Conservation (phyloP, 2,329 filamentous ascomycete species). For the Trichoderma simmonsii region DNA sequence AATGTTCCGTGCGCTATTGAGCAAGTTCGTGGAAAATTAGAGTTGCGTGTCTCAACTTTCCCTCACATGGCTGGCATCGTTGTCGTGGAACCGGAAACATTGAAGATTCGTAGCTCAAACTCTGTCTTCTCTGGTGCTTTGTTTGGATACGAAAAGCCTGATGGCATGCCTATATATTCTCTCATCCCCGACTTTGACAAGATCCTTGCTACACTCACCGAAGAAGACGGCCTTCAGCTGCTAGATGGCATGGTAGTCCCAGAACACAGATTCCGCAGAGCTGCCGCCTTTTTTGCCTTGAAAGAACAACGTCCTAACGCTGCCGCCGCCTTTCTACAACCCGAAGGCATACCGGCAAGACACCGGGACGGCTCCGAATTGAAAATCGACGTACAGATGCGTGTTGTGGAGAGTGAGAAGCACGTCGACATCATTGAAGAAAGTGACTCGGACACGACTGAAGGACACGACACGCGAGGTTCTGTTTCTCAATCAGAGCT, state of each 20-base stretch:
- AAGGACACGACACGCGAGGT: conserved; percentile 39
- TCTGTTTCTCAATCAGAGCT: conserved; percentile 63
- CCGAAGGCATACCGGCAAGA: conserved; percentile 77
- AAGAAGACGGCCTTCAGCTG: conserved; percentile 80
- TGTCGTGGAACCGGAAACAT: conserved; percentile 74
- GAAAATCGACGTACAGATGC: conserved; percentile 93
- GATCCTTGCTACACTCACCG: conserved; percentile 74
- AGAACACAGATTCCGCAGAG: conserved; percentile 91
- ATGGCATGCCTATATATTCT: conserved; percentile 74
- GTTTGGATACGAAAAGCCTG: conserved; percentile 82
- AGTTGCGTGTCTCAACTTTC: conserved; percentile 86
- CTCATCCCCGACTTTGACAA: conserved; percentile 86
- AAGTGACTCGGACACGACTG: conserved; percentile 43
- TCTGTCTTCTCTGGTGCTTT: conserved; percentile 89
- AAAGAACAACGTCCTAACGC: conserved; percentile 80
- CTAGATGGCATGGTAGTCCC: conserved; percentile 95
- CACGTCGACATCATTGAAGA: conserved; percentile 59
- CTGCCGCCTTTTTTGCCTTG: conserved; percentile 77
- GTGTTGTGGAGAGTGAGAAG: conserved; percentile 87
- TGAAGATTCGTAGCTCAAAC: conserved; percentile 88
- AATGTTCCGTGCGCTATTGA: conserved; percentile 84
- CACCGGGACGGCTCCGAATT: conserved; percentile 91
- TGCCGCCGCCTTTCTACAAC: conserved; percentile 73
- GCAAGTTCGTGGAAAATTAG: conserved; percentile 63
- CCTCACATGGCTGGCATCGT: conserved; percentile 97